Percentiles rank a stretch among this genome's conserved stretches.
phyloP scores from a whole-genome alignment of 2,329 filamentous ascomycete genomes.

The Hypoxylon sp. region DNA sequence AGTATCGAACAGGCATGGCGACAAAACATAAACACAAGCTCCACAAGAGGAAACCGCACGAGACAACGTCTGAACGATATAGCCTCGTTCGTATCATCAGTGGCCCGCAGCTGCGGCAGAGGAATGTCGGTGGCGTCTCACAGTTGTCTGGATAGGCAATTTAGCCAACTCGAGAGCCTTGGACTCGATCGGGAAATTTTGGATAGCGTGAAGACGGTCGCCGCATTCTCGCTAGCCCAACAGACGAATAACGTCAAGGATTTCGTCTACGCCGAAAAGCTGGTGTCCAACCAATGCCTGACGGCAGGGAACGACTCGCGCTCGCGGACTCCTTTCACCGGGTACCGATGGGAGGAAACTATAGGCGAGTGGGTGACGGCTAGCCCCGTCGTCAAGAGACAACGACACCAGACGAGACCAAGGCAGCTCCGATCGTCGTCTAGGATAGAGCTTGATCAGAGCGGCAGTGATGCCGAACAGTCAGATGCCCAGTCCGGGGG shows the following conservation, averaged over 20 bases:
- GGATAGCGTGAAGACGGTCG: slow-evolving; percentile 60
- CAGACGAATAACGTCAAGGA: slow-evolving; percentile 68
- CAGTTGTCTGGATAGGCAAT: slow-evolving; percentile 55
- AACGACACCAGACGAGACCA: slow-evolving; percentile 42
- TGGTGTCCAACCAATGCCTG: slow-evolving; percentile 48
- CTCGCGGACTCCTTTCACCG: slow-evolving; percentile 48
- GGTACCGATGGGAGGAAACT: slow-evolving; percentile 68
- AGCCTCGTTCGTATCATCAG: slow-evolving; percentile 51
- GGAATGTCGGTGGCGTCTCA: slow-evolving; percentile 50
- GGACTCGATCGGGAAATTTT: slow-evolving; percentile 55
- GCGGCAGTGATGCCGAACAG: slow-evolving; percentile 9
- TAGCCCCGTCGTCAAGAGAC: slow-evolving; percentile 58
- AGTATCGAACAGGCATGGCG: slow-evolving; percentile 43
- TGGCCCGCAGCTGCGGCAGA: slow-evolving; percentile 51
- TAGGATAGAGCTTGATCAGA: slow-evolving; percentile 24
- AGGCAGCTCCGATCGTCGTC: slow-evolving; percentile 43
- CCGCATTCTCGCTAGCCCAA: slow-evolving; percentile 67
- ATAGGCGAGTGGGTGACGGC: slow-evolving; percentile 70
- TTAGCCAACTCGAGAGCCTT: slow-evolving; percentile 58
- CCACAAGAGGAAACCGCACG: slow-evolving; percentile 36
- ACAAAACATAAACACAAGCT: slow-evolving; percentile 19
- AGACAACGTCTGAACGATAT: slow-evolving; percentile 49
- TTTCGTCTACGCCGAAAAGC: slow-evolving; percentile 67
- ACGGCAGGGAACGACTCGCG: slow-evolving; percentile 17
- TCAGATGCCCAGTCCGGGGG: slow-evolving; percentile 22